These are phyloP conservation scores for Dryas octopetala DNA, from an alignment of 306 rosid species.

Conservation along the genomic window DNA sequence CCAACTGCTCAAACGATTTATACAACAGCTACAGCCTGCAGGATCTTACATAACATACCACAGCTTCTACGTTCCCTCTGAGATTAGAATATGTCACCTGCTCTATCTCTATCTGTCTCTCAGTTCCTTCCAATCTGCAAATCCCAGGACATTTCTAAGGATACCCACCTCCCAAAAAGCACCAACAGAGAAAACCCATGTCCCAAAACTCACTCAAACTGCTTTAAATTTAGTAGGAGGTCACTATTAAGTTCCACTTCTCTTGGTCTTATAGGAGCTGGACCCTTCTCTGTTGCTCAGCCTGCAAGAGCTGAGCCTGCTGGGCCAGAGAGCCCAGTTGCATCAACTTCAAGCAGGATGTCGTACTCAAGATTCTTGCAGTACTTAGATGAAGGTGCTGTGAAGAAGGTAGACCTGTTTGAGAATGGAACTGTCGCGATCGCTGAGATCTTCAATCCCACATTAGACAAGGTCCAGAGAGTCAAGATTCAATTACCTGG, in stretches of 20 bases:
- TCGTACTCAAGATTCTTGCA: constrained; percentile 74
- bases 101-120: constrained; percentile 43
- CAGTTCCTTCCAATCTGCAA: constrained; percentile 45
- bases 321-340: constrained; percentile 57
- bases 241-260: constrained; percentile 37
- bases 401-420: constrained; percentile 68
- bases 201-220: constrained; percentile 25
- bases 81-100: constrained; percentile 37
- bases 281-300: constrained; percentile 35
- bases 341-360: constrained; percentile 52
- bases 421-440: constrained; percentile 75
- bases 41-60: too few relatives aligned
- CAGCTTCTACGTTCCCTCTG: not conserved
- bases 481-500: constrained; percentile 76
- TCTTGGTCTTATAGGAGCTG: constrained; percentile 33
- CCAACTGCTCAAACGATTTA: constrained; percentile 13
- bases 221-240: constrained; percentile 40
- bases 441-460: constrained; percentile 57
- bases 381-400: constrained; percentile 59
- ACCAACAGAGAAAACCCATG: constrained; percentile 36
- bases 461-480: constrained; percentile 61
- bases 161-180: constrained; percentile 31
- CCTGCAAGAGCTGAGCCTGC: constrained; percentile 60
- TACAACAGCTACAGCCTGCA: not conserved
- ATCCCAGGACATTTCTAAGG: constrained; percentile 42